A percentile compares a stretch with the other conserved stretches of the same genome.
Conservation (phyloP, 495 filamentous ascomycete species). For the Podospora pseudopauciseta region DNA sequence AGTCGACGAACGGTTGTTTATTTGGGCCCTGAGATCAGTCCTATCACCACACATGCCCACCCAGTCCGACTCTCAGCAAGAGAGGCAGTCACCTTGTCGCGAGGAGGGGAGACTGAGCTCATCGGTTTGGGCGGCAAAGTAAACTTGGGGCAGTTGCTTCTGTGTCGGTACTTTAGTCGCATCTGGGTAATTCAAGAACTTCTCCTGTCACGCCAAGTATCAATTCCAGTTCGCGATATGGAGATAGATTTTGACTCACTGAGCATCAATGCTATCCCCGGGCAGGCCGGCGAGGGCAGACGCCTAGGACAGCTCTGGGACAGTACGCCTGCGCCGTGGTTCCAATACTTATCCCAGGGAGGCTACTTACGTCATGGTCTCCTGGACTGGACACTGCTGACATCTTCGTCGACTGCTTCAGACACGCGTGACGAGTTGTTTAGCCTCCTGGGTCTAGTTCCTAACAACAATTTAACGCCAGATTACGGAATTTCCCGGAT, state of each 20-base stretch:
- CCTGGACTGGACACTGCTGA: not conserved
- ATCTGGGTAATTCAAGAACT: conserved; percentile 18
- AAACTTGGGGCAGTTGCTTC: not conserved
- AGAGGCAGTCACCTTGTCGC: not conserved
- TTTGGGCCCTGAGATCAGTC: conserved; percentile 5
- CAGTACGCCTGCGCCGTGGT: conserved; percentile 5
- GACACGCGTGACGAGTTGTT: conserved; percentile 13
- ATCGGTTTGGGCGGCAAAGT: not conserved
- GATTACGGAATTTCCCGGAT: conserved; percentile 8
- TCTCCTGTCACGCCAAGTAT: conserved; percentile 11
- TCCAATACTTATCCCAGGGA: not conserved
- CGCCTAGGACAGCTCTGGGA: not conserved
- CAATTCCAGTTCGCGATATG: conserved; percentile 4
- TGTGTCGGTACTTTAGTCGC: conserved; percentile 14
- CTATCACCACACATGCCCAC: not conserved
- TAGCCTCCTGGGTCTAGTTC: conserved; percentile 1
- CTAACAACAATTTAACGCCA: not conserved
- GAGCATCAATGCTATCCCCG: not conserved
- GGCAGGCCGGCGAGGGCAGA: too few relatives aligned
- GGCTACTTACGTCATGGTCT: not conserved
- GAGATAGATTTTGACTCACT: conserved; percentile 2
- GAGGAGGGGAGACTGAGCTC: not conserved
- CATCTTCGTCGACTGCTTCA: not conserved
- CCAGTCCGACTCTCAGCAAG: not conserved
- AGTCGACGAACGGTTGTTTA: conserved; percentile 11